A percentile compares a stretch with the other conserved stretches of the same genome.
Conservation (phyloP, 257 asterid species). For the Leptodermis oblonga region DNA sequence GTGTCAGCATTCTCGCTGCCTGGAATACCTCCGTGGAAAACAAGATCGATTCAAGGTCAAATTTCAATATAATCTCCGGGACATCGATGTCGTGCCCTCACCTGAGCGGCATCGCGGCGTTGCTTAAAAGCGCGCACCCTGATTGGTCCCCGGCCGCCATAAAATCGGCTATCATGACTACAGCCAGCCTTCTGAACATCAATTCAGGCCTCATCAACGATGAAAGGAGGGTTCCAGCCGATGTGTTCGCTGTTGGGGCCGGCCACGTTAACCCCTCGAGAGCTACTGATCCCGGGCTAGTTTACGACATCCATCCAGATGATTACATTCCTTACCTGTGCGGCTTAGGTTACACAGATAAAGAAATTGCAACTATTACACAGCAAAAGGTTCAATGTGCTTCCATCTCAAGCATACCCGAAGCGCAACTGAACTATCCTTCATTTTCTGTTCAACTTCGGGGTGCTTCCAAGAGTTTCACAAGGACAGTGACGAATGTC, state of each 20-base stretch:
- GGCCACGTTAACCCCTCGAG: background rate
- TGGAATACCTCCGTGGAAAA: slow-evolving; percentile 22
- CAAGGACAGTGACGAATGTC: slow-evolving; percentile 28
- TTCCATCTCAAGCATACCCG: too few species aligned
- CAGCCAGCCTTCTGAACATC: slow-evolving; percentile 13
- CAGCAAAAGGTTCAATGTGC: too few species aligned
- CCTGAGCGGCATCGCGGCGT: slow-evolving; percentile 23
- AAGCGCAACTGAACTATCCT: too few species aligned
- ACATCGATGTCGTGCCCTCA: slow-evolving; percentile 28
- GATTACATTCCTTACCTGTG: background rate
- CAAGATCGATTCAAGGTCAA: slow-evolving; percentile 10
- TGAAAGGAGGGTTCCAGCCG: background rate
- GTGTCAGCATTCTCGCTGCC: slow-evolving; percentile 25
- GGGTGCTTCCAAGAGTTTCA: slow-evolving; percentile 7
- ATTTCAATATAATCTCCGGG: slow-evolving; percentile 17
- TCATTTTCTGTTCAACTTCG: background rate
- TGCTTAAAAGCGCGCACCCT: slow-evolving; percentile 12
- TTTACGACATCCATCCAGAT: background rate
- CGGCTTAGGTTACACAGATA: background rate
- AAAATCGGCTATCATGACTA: slow-evolving; percentile 23
- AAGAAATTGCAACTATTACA: background rate
- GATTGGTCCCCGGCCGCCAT: slow-evolving; percentile 4
- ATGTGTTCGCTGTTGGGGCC: background rate
- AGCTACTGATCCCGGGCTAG: background rate
- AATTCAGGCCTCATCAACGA: slow-evolving; percentile 14